Percentiles rank a stretch among this genome's conserved stretches.
phyloP scores from a whole-genome alignment of 345 rosid species.

The Gossypium mustelinum region DNA sequence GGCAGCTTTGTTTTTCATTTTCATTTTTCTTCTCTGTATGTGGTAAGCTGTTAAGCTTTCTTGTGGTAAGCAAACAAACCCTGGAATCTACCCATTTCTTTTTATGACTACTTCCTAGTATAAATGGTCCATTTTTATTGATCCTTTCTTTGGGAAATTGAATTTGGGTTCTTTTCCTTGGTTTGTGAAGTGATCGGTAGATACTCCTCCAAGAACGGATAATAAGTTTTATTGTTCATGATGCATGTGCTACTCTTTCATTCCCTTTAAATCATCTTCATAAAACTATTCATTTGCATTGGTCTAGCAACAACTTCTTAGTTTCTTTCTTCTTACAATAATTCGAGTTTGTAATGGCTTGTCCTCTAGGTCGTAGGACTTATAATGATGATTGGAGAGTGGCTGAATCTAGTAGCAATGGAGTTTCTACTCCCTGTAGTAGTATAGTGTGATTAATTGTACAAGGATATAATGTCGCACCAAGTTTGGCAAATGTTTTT shows the following conservation, averaged over 20 bases:
- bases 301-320: background rate
- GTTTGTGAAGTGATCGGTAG: background rate
- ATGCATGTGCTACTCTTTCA: too few species aligned
- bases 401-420: background rate
- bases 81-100: background rate
- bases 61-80: too few species aligned
- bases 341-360: background rate
- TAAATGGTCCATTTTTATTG: background rate
- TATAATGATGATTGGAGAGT: background rate
- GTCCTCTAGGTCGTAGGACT: background rate
- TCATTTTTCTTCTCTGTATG: too few species aligned
- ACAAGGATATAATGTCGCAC: background rate
- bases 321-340: too few species aligned
- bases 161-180: background rate
- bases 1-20: too few species aligned
- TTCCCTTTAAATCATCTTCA: too few species aligned
- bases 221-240: too few species aligned
- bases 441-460: background rate
- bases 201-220: too few species aligned
- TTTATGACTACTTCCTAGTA: background rate
- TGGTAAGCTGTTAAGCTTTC: too few species aligned
- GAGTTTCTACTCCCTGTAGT: background rate
- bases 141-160: too few species aligned
- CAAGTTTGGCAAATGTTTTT: background rate
- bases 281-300: too few species aligned